Percentiles rank a stretch among this genome's conserved stretches.
Conservation (phyloP, 768 basidiomycete species). For the Agrocybe chaxingu region DNA sequence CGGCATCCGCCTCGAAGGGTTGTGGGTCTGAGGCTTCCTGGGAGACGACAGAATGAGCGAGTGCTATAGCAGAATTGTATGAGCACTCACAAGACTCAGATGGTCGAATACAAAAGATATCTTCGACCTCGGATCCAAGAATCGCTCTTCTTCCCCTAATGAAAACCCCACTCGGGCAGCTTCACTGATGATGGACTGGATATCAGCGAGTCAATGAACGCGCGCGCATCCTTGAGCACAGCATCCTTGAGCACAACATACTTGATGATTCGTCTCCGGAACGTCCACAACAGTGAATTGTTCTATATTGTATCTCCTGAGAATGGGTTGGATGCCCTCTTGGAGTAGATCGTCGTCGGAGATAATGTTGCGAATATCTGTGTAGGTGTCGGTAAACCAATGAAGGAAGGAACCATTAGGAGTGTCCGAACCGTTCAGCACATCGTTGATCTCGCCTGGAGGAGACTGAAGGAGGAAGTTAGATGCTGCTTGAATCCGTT, state of each 20-base stretch:
- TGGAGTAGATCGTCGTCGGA: constrained; percentile 84
- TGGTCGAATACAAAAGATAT: constrained; percentile 85
- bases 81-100: constrained; percentile 62
- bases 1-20: constrained; percentile 55
- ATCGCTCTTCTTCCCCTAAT: constrained; percentile 58
- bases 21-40: constrained; percentile 80
- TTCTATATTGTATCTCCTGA: constrained; percentile 81
- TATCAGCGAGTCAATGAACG: constrained; percentile 17
- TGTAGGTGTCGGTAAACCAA: constrained; percentile 6
- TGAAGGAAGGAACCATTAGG: background rate
- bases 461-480: constrained; percentile 86
- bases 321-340: constrained; percentile 69
- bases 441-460: constrained; percentile 96
- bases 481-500: constrained; percentile 71
- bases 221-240: background rate
- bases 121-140: constrained; percentile 80
- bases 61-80: background rate
- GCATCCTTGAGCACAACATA: constrained; percentile 27
- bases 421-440: constrained; percentile 68
- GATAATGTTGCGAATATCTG: constrained; percentile 90
- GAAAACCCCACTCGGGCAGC: constrained; percentile 49
- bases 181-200: constrained; percentile 79
- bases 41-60: constrained; percentile 9
- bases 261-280: constrained; percentile 74
- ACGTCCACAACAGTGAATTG: constrained; percentile 89